Conservation (phyloP, 164 flowering plant genomes). For the Macadamia integrifolia region DNA sequence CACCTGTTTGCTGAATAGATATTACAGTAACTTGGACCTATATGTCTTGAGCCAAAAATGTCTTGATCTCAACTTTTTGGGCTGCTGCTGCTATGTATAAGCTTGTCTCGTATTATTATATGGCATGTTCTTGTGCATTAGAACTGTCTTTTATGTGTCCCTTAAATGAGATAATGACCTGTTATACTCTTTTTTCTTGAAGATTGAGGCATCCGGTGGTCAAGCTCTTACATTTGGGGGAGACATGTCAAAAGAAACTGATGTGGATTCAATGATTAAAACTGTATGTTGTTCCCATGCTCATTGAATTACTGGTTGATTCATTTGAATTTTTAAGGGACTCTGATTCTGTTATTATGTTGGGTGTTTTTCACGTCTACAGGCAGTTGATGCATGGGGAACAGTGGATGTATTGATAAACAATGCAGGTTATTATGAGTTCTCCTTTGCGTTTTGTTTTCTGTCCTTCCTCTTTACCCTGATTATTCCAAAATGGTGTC, state of each 20-base stretch:
- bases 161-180: not conserved
- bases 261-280: constrained; percentile 89
- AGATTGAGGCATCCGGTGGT: constrained; percentile 89
- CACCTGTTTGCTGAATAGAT: too few species aligned
- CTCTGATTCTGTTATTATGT: constrained; percentile 2
- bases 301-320: not conserved
- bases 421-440: constrained; percentile 66
- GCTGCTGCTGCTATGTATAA: too few species aligned
- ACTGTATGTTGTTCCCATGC: constrained; percentile 35
- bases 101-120: too few species aligned
- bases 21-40: too few species aligned
- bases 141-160: not conserved
- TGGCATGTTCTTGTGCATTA: not conserved
- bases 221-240: constrained; percentile 91
- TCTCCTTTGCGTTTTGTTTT: not conserved
- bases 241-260: constrained; percentile 92
- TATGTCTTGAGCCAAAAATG: too few species aligned
- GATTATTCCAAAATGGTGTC: constrained; percentile 18
- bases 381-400: constrained; percentile 98
- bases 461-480: not conserved
- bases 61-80: too few species aligned
- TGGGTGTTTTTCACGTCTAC: constrained; percentile 24
- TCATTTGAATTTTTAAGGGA: not conserved
- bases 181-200: constrained; percentile 7
- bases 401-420: constrained; percentile 83